Evolutionary conservation across 768 basidiomycete genomes (phyloP).

Genomic region (Pleurotus platypus): DNA sequence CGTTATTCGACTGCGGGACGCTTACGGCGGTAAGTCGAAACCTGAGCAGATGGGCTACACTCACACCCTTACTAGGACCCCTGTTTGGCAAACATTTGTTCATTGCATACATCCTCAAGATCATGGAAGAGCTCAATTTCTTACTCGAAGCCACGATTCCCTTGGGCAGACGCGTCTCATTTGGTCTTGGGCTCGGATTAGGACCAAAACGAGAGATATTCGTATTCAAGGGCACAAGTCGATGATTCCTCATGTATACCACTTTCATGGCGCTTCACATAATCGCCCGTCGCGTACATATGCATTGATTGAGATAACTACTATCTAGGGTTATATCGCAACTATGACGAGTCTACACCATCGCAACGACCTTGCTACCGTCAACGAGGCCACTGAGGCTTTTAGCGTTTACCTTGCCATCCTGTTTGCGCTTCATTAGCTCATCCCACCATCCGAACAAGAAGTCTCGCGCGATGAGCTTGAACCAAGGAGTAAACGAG

Average conservation of each 20-base stretch:
- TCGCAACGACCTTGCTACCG: conserved; percentile 70
- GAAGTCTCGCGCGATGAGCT: conserved; percentile 94
- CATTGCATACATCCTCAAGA: conserved; percentile 59
- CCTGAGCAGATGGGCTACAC: too few relatives aligned
- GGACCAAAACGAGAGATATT: conserved; percentile 55
- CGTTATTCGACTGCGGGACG: conserved; percentile 50
- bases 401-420: conserved; percentile 63
- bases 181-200: conserved; percentile 39
- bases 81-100: conserved; percentile 51
- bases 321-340: background rate
- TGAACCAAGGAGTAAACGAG: conserved; percentile 98
- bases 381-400: conserved; percentile 64
- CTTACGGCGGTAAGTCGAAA: conserved; percentile 25
- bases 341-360: conserved; percentile 25
- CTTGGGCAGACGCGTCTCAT: conserved; percentile 43
- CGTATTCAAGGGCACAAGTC: conserved; percentile 50
- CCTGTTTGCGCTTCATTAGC: conserved; percentile 55
- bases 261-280: background rate
- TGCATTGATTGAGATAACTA: too few relatives aligned
- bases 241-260: background rate
- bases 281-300: too few relatives aligned
- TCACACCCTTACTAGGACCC: conserved; percentile 11
- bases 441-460: conserved; percentile 99
- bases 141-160: conserved; percentile 66
- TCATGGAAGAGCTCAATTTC: conserved; percentile 53